A percentile compares a stretch with the other conserved stretches of the same genome.
These are phyloP conservation scores for Aspergillus bridgeri DNA, from an alignment of 495 filamentous ascomycete genomes.

Conservation along the genomic window DNA sequence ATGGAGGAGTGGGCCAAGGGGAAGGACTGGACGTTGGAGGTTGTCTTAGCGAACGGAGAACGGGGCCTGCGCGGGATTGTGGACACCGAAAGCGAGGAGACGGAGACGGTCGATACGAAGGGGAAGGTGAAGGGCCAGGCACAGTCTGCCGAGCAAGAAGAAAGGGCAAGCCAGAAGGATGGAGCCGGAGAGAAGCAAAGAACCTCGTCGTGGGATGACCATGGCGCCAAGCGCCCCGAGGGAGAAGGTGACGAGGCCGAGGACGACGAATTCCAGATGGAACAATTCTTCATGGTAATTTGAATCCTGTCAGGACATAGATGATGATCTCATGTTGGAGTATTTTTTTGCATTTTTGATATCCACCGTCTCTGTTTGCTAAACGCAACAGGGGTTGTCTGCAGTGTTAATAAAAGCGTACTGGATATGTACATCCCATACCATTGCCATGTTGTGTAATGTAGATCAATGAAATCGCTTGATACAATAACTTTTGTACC, in stretches of 20 bases:
- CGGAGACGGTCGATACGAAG: constrained; percentile 12
- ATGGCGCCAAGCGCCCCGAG: too few relatives aligned
- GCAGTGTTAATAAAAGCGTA: too few relatives aligned
- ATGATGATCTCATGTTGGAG: too few relatives aligned
- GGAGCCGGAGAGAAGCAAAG: not conserved
- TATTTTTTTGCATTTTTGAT: not conserved
- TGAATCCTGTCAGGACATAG: too few relatives aligned
- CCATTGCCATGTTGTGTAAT: too few relatives aligned
- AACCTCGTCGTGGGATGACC: not conserved
- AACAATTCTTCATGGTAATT: not conserved
- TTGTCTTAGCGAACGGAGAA: constrained; percentile 42
- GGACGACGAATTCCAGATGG: constrained; percentile 11
- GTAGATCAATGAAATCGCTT: too few relatives aligned
- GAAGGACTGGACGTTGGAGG: constrained; percentile 48
- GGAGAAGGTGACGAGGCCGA: not conserved
- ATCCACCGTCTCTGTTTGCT: not conserved
- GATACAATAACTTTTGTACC: too few relatives aligned
- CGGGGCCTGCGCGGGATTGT: constrained; percentile 48
- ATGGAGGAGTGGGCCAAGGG: constrained; percentile 39
- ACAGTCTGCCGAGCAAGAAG: not conserved
- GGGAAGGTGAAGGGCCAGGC: not conserved
- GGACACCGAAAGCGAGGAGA: constrained; percentile 32
- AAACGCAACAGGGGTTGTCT: too few relatives aligned
- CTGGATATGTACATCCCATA: too few relatives aligned
- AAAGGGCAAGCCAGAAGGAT: not conserved